These are phyloP conservation scores for Aspergillus mulundensis DNA, from an alignment of 495 filamentous ascomycete species.

Conservation along the genomic window DNA sequence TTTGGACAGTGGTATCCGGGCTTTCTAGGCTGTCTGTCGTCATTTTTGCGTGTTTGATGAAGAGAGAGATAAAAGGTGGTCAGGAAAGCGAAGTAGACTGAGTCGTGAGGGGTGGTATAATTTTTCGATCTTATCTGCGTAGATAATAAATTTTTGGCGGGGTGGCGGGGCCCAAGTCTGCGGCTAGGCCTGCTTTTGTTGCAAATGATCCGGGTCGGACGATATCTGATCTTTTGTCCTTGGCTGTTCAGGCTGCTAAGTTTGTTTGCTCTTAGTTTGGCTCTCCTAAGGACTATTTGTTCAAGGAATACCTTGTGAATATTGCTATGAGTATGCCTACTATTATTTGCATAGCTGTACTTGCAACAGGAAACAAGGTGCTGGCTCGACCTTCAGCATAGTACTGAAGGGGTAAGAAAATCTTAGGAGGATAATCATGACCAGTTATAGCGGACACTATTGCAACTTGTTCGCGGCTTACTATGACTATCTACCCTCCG, in stretches of 20 bases:
- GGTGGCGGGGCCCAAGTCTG: slow-evolving; percentile 26
- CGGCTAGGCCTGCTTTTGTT: slow-evolving; percentile 16
- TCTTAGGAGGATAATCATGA: too few relatives aligned
- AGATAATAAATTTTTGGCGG: slow-evolving; percentile 34
- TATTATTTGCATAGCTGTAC: too few relatives aligned
- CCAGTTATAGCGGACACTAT: too few relatives aligned
- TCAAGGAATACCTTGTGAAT: too few relatives aligned
- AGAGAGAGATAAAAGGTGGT: background rate
- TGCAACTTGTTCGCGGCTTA: too few relatives aligned
- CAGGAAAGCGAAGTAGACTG: background rate
- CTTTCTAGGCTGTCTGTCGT: slow-evolving; percentile 20
- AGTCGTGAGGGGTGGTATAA: background rate
- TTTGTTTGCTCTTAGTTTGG: background rate
- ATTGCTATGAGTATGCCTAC: too few relatives aligned
- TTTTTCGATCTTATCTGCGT: slow-evolving; percentile 33
- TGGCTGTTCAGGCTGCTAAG: background rate
- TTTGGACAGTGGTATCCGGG: slow-evolving; percentile 39
- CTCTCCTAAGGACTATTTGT: background rate
- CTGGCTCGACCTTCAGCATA: too few relatives aligned
- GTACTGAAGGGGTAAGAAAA: too few relatives aligned
- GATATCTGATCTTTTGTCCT: background rate
- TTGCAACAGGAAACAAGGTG: too few relatives aligned
- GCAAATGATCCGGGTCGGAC: slow-evolving; percentile 7
- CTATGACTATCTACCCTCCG: too few relatives aligned
- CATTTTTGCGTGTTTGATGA: background rate